Conservation (phyloP, 163 green algal species). For the Prototheca wickerhamii region DNA sequence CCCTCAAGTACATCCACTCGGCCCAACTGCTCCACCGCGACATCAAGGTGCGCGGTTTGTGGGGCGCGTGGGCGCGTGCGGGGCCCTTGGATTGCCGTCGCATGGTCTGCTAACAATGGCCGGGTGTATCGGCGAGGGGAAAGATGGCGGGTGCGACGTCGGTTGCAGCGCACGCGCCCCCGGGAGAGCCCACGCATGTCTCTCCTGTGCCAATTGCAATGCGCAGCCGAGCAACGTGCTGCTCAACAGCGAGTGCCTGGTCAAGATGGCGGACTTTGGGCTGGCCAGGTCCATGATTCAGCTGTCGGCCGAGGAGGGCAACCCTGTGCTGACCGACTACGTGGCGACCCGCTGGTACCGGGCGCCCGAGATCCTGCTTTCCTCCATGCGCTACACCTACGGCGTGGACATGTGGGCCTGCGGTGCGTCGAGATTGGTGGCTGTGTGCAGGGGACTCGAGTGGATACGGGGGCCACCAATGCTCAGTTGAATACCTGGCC, state of each 20-base stretch:
- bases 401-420: conserved; percentile 99
- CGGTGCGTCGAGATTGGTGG: conserved; percentile 36
- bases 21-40: conserved; percentile 92
- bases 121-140: too few relatives aligned
- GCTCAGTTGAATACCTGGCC: neutral
- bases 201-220: conserved; percentile 4
- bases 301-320: conserved; percentile 41
- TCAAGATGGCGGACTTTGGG: conserved; percentile 98
- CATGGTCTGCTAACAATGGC: too few relatives aligned
- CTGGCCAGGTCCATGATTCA: conserved; percentile 79
- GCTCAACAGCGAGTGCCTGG: conserved; percentile 91
- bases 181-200: too few relatives aligned
- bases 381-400: conserved; percentile 86
- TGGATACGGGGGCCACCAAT: neutral
- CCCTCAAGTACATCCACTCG: conserved; percentile 97
- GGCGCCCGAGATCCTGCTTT: conserved; percentile 94
- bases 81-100: too few relatives aligned
- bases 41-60: conserved; percentile 68
- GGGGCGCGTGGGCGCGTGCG: too few relatives aligned
- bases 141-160: too few relatives aligned
- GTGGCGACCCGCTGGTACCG: conserved; percentile 92
- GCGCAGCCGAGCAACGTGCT: conserved; percentile 97
- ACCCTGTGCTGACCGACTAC: conserved; percentile 90
- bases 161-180: too few relatives aligned
- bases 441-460: neutral